These are phyloP conservation scores for Agrocybe pediades DNA, from an alignment of 768 basidiomycete genomes.

Conservation along the genomic window DNA sequence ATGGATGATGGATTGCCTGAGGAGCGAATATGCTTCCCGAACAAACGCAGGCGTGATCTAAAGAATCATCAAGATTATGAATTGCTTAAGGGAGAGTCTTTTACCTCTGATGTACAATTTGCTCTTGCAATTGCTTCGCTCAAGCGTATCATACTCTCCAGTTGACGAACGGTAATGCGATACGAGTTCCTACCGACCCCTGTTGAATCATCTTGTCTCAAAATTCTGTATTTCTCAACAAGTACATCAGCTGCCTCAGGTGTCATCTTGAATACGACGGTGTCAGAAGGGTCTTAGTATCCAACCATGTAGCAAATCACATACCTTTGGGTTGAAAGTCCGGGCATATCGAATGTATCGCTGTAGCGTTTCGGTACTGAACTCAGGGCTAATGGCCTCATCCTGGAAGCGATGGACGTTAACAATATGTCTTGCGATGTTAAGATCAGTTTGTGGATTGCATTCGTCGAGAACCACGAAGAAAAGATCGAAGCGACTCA, in stretches of 20 bases:
- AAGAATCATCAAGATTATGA: neutral
- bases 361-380: conserved; percentile 95
- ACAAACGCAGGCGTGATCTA: conserved; percentile 95
- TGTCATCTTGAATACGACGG: conserved; percentile 67
- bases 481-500: conserved; percentile 98
- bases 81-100: conserved; percentile 14
- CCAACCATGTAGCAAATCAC: neutral
- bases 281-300: conserved; percentile 7
- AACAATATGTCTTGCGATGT: conserved; percentile 96
- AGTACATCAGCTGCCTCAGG: conserved; percentile 90
- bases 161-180: conserved; percentile 95
- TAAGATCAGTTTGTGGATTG: conserved; percentile 87
- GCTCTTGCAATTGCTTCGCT: conserved; percentile 97
- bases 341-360: conserved; percentile 96
- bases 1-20: conserved; percentile 97
- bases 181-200: conserved; percentile 91
- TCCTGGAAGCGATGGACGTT: conserved; percentile 96
- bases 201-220: conserved; percentile 90
- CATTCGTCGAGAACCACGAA: conserved; percentile 98
- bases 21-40: conserved; percentile 90
- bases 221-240: conserved; percentile 91
- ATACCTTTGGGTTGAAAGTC: conserved; percentile 96
- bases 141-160: conserved; percentile 98
- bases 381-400: conserved; percentile 94
- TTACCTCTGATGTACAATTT: conserved; percentile 91